phyloP scores from a whole-genome alignment of 1,284 basidiomycete genomes.

The Coniophora puteana region DNA sequence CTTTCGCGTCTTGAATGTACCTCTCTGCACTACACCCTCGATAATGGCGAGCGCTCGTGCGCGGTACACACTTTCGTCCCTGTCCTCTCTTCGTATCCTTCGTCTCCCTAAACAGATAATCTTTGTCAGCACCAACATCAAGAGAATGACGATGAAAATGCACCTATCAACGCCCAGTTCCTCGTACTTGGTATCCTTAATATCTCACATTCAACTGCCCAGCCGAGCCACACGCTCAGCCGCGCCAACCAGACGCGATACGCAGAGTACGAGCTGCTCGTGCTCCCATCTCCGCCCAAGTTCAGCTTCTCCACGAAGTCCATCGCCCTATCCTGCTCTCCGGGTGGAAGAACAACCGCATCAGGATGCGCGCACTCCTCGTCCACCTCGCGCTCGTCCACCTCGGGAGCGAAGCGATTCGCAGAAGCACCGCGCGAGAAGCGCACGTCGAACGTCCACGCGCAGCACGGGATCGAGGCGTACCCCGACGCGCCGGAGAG shows the following conservation, averaged over 20 bases:
- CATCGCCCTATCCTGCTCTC: too few species aligned
- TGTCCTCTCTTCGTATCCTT: slow-evolving; percentile 17
- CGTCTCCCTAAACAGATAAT: slow-evolving; percentile 29
- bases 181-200: slow-evolving; percentile 90
- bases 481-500: slow-evolving; percentile 65
- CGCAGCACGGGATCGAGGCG: slow-evolving; percentile 90
- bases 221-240: slow-evolving; percentile 71
- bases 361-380: slow-evolving; percentile 15
- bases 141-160: slow-evolving; percentile 21
- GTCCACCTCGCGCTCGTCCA: background rate
- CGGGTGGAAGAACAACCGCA: slow-evolving; percentile 3
- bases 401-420: background rate
- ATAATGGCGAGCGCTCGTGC: slow-evolving; percentile 43
- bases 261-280: slow-evolving; percentile 66
- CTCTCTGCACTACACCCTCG: slow-evolving; percentile 46
- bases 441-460: slow-evolving; percentile 70
- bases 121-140: background rate
- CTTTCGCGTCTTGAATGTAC: slow-evolving; percentile 61
- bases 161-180: slow-evolving; percentile 89
- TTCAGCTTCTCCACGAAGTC: slow-evolving; percentile 48
- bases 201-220: slow-evolving; percentile 83
- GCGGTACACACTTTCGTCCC: slow-evolving; percentile 29
- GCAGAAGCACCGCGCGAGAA: slow-evolving; percentile 44
- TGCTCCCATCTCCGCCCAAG: slow-evolving; percentile 53
- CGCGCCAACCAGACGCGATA: slow-evolving; percentile 83